Conservation (phyloP, 805 yeast genomes). For the Lipomyces starkeyi region DNA sequence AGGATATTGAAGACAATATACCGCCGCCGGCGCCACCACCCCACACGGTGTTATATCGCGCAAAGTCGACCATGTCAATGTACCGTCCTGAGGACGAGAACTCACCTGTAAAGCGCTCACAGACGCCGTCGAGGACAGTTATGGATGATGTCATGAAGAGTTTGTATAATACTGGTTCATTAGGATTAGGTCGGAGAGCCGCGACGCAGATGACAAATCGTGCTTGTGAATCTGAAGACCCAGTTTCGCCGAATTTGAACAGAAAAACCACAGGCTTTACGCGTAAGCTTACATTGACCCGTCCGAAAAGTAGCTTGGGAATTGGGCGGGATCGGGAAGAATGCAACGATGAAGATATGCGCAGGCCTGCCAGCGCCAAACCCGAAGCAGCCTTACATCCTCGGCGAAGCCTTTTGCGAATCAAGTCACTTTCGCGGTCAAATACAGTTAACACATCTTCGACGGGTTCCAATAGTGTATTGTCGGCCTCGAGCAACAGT, state of each 20-base stretch:
- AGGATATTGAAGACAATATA: conserved; percentile 13
- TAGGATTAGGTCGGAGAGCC: conserved; percentile 13
- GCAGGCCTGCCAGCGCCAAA: not conserved
- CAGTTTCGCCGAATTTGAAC: not conserved
- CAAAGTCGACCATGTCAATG: conserved; percentile 27
- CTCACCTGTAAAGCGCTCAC: conserved; percentile 35
- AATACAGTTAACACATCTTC: conserved; percentile 26
- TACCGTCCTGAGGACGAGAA: conserved; percentile 8
- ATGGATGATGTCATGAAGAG: conserved; percentile 46
- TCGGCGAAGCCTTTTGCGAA: conserved; percentile 19
- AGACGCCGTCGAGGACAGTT: conserved; percentile 46
- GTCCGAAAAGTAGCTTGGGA: conserved; percentile 35
- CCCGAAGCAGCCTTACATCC: conserved; percentile 10
- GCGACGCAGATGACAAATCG: conserved; percentile 1
- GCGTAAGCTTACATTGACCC: conserved; percentile 9
- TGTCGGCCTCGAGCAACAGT: conserved; percentile 38
- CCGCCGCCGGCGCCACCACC: conserved; percentile 48
- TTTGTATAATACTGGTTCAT: conserved; percentile 38
- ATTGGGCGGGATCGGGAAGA: conserved; percentile 11
- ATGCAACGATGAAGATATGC: not conserved
- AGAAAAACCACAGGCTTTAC: not conserved
- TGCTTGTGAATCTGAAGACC: not conserved
- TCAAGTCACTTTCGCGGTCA: conserved; percentile 23
- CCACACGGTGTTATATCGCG: conserved; percentile 40
- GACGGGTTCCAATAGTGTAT: conserved; percentile 29